phyloP scores from a whole-genome alignment of 2,329 filamentous ascomycete genomes.

The Parascedosporium putredinis region DNA sequence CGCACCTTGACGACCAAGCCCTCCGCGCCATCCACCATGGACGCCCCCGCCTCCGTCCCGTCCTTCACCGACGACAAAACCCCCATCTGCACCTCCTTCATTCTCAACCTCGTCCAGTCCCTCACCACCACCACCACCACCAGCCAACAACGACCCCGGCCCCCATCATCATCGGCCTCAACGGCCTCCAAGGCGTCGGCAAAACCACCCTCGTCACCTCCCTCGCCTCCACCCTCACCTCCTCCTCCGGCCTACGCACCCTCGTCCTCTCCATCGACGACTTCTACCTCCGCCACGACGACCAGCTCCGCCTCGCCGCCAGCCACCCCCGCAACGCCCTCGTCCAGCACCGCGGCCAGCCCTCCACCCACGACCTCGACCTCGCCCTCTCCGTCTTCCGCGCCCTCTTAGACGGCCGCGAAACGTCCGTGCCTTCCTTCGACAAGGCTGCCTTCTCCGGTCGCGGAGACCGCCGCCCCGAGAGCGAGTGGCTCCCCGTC shows the following conservation, averaged over 20 bases:
- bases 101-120: constrained; percentile 46
- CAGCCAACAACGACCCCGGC: no score
- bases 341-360: constrained; percentile 73
- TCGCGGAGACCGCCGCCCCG: constrained; percentile 62
- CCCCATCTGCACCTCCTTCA: constrained; percentile 67
- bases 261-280: constrained; percentile 79
- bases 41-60: neutral
- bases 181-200: constrained; percentile 83
- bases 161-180: constrained; percentile 83
- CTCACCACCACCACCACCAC: constrained; percentile 28
- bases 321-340: constrained; percentile 62
- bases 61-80: constrained; percentile 66
- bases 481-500: constrained; percentile 49
- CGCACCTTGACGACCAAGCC: neutral
- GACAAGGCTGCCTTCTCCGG: constrained; percentile 73
- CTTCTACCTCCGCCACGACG: constrained; percentile 67
- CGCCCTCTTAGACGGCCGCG: constrained; percentile 25
- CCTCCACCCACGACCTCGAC: constrained; percentile 68
- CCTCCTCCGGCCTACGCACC: constrained; percentile 48
- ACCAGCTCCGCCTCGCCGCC: constrained; percentile 55
- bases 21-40: neutral
- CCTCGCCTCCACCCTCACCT: constrained; percentile 50
- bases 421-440: constrained; percentile 60
- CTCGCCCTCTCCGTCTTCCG: constrained; percentile 54
- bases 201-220: constrained; percentile 77